A percentile compares a stretch with the other conserved stretches of the same genome.
phyloP scores from a whole-genome alignment of 352 stramenopile genomes.

The Vaucheria bursata region DNA sequence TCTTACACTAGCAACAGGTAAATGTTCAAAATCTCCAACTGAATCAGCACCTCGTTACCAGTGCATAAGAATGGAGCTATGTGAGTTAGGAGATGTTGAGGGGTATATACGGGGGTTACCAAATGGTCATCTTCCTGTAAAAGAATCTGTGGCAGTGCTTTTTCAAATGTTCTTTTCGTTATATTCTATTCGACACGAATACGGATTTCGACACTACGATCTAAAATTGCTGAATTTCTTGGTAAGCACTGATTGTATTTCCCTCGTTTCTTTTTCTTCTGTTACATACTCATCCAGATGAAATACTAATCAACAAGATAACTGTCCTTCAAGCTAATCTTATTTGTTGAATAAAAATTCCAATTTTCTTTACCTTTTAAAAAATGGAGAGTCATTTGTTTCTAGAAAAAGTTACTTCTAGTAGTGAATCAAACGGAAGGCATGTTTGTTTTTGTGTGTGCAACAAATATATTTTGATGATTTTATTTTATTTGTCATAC shows the following conservation, averaged over 20 bases:
- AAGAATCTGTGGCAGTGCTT: slow-evolving; percentile 66
- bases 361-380: too few species aligned
- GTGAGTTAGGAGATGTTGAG: slow-evolving; percentile 86
- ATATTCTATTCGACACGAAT: slow-evolving; percentile 73
- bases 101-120: slow-evolving; percentile 72
- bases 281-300: neutral
- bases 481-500: neutral
- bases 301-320: neutral
- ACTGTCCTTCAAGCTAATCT: neutral
- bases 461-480: neutral
- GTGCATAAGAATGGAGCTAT: slow-evolving; percentile 98
- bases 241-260: slow-evolving; percentile 15
- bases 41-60: slow-evolving; percentile 54
- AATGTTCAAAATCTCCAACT: neutral
- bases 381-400: too few species aligned
- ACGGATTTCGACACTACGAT: slow-evolving; percentile 92
- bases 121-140: slow-evolving; percentile 57
- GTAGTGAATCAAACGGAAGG: too few species aligned
- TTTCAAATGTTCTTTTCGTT: slow-evolving; percentile 96
- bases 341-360: neutral
- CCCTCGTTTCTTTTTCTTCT: slow-evolving; percentile 6
- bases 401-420: too few species aligned
- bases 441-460: neutral
- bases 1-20: neutral
- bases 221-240: slow-evolving; percentile 99